A percentile compares a stretch with the other conserved stretches of the same genome.
These are phyloP conservation scores for Aspergillus terreus DNA, from an alignment of 2,329 filamentous ascomycete genomes.

Conservation along the genomic window DNA sequence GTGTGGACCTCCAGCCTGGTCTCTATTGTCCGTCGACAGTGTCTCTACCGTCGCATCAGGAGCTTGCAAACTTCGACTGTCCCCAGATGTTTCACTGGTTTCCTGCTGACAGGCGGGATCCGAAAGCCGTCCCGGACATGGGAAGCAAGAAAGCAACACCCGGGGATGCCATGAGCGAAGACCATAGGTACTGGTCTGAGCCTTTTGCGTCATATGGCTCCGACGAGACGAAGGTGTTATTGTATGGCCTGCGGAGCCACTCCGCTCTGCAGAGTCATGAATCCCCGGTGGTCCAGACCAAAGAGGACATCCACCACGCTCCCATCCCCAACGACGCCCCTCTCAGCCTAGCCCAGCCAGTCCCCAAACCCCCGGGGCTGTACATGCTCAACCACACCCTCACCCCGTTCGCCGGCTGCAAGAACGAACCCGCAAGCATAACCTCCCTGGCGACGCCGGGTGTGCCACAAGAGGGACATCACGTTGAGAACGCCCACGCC, in stretches of 20 bases:
- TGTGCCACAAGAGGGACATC: conserved; percentile 1
- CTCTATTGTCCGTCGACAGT: conserved; percentile 3
- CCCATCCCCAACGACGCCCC: neutral
- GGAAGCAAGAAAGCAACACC: conserved; percentile 4
- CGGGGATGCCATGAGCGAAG: neutral
- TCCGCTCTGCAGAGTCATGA: conserved; percentile 3
- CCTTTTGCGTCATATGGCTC: conserved; percentile 3
- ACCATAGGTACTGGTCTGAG: conserved; percentile 7
- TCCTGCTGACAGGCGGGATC: neutral
- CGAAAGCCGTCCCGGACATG: conserved; percentile 1
- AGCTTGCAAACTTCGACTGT: neutral
- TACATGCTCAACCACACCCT: conserved; percentile 8
- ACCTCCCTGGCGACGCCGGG: conserved; percentile 2
- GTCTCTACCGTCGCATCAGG: neutral
- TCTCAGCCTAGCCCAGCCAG: conserved; percentile 11
- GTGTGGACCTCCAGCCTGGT: neutral
- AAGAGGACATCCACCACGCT: neutral
- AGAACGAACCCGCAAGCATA: conserved; percentile 9
- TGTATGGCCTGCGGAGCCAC: conserved; percentile 3
- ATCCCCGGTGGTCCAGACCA: neutral
- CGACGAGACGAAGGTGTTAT: neutral
- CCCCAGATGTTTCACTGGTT: conserved; percentile 5
- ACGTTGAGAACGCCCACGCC: neutral
- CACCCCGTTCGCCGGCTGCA: conserved; percentile 7
- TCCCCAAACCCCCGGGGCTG: conserved; percentile 3